A percentile compares a stretch with the other conserved stretches of the same genome.
Evolutionary conservation across 2,329 filamentous ascomycete species (phyloP).

Genomic region (Coniella lustricola): DNA sequence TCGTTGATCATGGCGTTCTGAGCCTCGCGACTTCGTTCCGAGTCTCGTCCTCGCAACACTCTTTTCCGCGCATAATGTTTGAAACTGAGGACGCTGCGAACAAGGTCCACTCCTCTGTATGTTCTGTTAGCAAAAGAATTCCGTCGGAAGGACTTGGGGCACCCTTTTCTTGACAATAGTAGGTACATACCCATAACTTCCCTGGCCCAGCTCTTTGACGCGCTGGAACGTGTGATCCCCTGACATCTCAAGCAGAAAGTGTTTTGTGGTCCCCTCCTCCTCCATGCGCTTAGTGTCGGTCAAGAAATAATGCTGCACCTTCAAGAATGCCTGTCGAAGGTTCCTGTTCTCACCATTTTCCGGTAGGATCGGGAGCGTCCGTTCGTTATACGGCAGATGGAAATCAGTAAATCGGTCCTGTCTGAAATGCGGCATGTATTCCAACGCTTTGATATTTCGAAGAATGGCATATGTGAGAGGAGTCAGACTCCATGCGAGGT

Average conservation of each 20-base stretch:
- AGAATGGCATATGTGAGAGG: slow-evolving; percentile 18
- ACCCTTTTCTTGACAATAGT: too few species aligned
- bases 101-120: slow-evolving; percentile 15
- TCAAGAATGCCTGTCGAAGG: slow-evolving; percentile 14
- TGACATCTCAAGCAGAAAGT: background rate
- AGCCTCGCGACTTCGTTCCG: background rate
- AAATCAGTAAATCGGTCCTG: slow-evolving; percentile 16
- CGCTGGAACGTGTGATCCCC: slow-evolving; percentile 14
- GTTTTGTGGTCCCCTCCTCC: slow-evolving; percentile 7
- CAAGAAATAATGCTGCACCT: slow-evolving; percentile 18
- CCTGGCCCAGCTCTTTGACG: slow-evolving; percentile 14
- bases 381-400: slow-evolving; percentile 17
- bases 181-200: slow-evolving; percentile 13
- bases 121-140: background rate
- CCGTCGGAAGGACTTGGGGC: background rate
- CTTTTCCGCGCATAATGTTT: slow-evolving; percentile 14
- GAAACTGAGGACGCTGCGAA: slow-evolving; percentile 14
- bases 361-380: slow-evolving; percentile 14
- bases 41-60: slow-evolving; percentile 6
- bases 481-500: slow-evolving; percentile 5
- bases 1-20: slow-evolving; percentile 11
- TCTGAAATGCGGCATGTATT: slow-evolving; percentile 16
- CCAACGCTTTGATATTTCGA: slow-evolving; percentile 6
- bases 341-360: background rate
- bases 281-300: slow-evolving; percentile 17